A percentile compares a stretch with the other conserved stretches of the same genome.
Conservation (phyloP, 2,329 filamentous ascomycete species). For the Aspergillus neotritici region DNA sequence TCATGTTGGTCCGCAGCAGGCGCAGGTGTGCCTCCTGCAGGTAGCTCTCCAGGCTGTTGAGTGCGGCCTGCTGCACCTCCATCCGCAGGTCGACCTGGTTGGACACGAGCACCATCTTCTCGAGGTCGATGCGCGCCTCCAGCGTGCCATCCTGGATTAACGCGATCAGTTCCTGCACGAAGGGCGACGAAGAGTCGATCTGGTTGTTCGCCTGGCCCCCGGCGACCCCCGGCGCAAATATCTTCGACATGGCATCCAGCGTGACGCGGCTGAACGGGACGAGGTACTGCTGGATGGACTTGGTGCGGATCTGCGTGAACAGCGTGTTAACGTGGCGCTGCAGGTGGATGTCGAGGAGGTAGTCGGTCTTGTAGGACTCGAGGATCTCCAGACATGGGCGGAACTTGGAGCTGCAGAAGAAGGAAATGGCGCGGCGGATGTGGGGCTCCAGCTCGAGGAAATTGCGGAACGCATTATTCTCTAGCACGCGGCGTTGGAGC, state of each 20-base stretch:
- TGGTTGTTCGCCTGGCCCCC: constrained; percentile 48
- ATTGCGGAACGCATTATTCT: constrained; percentile 72
- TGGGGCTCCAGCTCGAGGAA: constrained; percentile 93
- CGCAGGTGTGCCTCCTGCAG: constrained; percentile 70
- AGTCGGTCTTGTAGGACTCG: constrained; percentile 75
- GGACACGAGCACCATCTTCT: constrained; percentile 72
- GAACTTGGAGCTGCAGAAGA: constrained; percentile 89
- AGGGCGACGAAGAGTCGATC: constrained; percentile 52
- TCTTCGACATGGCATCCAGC: constrained; percentile 67
- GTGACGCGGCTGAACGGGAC: constrained; percentile 84
- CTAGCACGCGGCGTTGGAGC: constrained; percentile 69
- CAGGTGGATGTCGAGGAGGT: constrained; percentile 83
- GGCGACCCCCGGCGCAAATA: constrained; percentile 56
- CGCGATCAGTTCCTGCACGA: constrained; percentile 59
- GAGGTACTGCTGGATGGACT: constrained; percentile 91
- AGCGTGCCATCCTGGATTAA: constrained; percentile 72
- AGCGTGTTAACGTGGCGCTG: constrained; percentile 65
- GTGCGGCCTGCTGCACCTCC: constrained; percentile 63
- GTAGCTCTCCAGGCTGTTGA: constrained; percentile 65
- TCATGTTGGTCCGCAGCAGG: constrained; percentile 69
- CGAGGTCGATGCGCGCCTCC: constrained; percentile 76
- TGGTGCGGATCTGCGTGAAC: constrained; percentile 71
- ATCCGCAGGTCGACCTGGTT: constrained; percentile 61
- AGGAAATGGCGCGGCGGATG: constrained; percentile 80
- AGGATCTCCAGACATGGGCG: constrained; percentile 76